Evolutionary conservation across 1,284 basidiomycete species (phyloP).

Genomic region (Schizopora paradoxa): DNA sequence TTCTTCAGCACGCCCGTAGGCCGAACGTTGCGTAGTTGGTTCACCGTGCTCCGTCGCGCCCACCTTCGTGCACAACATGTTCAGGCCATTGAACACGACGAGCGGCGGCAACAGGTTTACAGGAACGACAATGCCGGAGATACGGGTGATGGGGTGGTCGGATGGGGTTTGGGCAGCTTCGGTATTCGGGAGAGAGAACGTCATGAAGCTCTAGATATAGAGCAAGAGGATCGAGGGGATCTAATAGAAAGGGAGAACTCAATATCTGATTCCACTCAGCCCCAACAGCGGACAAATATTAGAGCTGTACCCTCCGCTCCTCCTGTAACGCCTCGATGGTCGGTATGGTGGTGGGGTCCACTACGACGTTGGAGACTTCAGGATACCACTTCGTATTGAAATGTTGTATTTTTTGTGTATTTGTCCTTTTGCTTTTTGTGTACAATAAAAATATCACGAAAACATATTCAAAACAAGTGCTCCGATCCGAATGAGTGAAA

Average conservation of each 20-base stretch:
- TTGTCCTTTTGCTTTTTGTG: background rate
- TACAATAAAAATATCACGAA: background rate
- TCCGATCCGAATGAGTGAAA: too few species aligned
- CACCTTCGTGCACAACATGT: constrained; percentile 14
- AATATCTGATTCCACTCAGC: background rate
- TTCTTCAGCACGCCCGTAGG: constrained; percentile 1
- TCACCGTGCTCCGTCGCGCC: constrained; percentile 14
- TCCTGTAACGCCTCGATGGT: constrained; percentile 23
- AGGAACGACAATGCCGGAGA: background rate
- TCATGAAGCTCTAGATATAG: constrained; percentile 6
- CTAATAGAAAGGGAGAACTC: background rate
- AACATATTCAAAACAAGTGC: too few species aligned
- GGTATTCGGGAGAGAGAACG: constrained; percentile 24
- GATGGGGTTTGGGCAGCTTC: constrained; percentile 22
- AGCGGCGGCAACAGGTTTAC: constrained; percentile 6
- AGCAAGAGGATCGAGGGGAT: background rate
- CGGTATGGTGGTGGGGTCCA: constrained; percentile 77
- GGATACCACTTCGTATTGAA: constrained; percentile 65
- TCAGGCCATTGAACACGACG: constrained; percentile 14
- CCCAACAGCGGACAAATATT: background rate
- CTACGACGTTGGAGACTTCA: constrained; percentile 65
- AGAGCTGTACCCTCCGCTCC: constrained; percentile 3
- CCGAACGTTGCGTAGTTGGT: constrained; percentile 13
- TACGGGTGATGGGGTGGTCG: constrained; percentile 2
- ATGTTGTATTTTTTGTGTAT: constrained; percentile 1